Evolutionary conservation across 306 rosid genomes (phyloP), one percentile per base, ranked within the genome.

Genomic region (Vicia sativa): DNA sequence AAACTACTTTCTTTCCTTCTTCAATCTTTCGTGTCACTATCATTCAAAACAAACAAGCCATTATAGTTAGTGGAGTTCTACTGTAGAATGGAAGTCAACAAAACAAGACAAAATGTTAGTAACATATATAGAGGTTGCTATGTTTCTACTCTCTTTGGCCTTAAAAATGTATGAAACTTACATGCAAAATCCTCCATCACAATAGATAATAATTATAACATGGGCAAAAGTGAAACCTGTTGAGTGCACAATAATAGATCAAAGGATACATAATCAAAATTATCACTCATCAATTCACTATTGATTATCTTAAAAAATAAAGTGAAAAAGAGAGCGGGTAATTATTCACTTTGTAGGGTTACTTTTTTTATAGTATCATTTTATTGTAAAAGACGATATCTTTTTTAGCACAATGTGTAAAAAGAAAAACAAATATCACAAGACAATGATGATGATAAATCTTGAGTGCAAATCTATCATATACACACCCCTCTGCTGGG

Each of bases 31-130:
- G n/a, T n/a, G n/a, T n/a, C n/a, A n/a, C n/a, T n/a, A n/a, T n/a
- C n/a, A n/a, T n/a, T n/a, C n/a, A n/a, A n/a, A n/a, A n/a, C n/a
- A n/a, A n/a, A n/a, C n/a, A n/a, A n/a, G n/a, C n/a, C n/a, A n/a
- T n/a, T n/a, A 12, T 67, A 39, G 60, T 55, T 73, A 83, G 91
- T 88, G 97, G 89, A 83, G 73, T 67, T 79, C 66, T 15, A 81
- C 82, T 85, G 78, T 91, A 71, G 54, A 37, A 56, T n/a, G 26
- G 13, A 83, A 76, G 91, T 86, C 93, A 91, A 88, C 91, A 81
- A 55, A 77, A 86, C 71, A 71, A 75, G 85, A 91, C 83, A 81
- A 77, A 70, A 16, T 48, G 65, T 49, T 66, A 19, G n/a, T n/a
- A n/a, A n/a, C n/a, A n/a, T n/a, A 52, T 13, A 5, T 46, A 53